Evolutionary conservation across 352 stramenopile species (phyloP).

Genomic region (Phytophthora idaei): DNA sequence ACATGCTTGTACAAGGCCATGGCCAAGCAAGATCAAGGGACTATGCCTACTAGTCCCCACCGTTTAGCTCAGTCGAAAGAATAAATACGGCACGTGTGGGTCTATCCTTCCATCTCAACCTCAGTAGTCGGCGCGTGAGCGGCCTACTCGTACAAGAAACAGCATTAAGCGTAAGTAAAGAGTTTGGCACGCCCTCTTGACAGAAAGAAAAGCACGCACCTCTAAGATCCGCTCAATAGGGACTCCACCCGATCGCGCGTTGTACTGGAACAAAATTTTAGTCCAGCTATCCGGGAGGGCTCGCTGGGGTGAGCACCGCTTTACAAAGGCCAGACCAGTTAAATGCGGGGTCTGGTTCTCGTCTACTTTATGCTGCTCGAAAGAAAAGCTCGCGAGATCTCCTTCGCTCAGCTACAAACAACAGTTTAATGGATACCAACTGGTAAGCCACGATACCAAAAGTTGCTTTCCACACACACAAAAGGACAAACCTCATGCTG

Average conservation of each 20-base stretch:
- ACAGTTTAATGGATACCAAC: background rate
- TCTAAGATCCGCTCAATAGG: constrained; percentile 68
- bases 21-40: constrained; percentile 51
- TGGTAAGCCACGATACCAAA: background rate
- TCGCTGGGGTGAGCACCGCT: constrained; percentile 81
- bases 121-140: constrained; percentile 34
- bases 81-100: constrained; percentile 30
- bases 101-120: constrained; percentile 46
- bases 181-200: background rate
- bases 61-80: constrained; percentile 16
- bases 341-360: constrained; percentile 54
- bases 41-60: constrained; percentile 40
- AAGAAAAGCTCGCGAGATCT: constrained; percentile 81
- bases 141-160: constrained; percentile 21
- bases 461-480: background rate
- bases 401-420: constrained; percentile 62
- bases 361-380: constrained; percentile 65
- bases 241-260: constrained; percentile 65
- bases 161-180: constrained; percentile 4
- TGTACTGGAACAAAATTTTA: constrained; percentile 87
- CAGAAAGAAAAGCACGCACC: constrained; percentile 34
- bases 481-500: constrained; percentile 62
- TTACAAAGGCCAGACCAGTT: constrained; percentile 63
- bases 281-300: constrained; percentile 89
- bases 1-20: constrained; percentile 64